Evolutionary conservation across 2,329 filamentous ascomycete species (phyloP), one percentile per base, ranked within the genome.

Genomic region (Cladosporium oxysporum): DNA sequence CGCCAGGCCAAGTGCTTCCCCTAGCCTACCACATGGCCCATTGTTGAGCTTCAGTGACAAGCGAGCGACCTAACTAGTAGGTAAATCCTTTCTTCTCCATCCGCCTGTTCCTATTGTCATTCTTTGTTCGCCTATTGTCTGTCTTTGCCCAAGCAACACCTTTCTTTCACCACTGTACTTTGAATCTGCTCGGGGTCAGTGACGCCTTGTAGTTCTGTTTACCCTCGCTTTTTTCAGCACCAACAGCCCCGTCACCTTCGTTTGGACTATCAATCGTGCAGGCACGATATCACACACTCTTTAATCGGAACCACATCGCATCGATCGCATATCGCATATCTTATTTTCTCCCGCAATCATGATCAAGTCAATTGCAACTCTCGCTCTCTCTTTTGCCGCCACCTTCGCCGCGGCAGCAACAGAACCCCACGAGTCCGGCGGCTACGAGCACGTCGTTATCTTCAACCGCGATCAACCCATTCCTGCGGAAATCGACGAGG

Each of bases 371-470:
- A 41, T 62, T 23, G 5, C 53, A 14, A 53, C 47, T 21, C 47
- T 62, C 23, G 60, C 60, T 53, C 47, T 62, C 26, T 44, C 55
- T 8, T 50, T 58, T 21, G 55, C 62, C 10, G 41, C 53, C 41
- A 50, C 55, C 14, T 52, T 50, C 21, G 62, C 55, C 26, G 52
- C 26, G 5, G 62, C 57, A 47, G 62, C 62, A 29, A 52, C 41
- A 21, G 57, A 41, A 11, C 57, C 62, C 18, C 62, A 65, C 28
- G 41, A 59, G 55, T 65, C 62, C 23, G 62, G 62, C 55, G 62
- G 72, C 23, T 67, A 64, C 26, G 75, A 79, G 64, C 76, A 79
- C 66, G 72, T 79, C 41, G 77, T 80, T 52, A 72, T 80, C 65
- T 74, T 79, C 69, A 71, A 79, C 69, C 71, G 69, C n/a, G 62